phyloP scores from a whole-genome alignment of 1,284 basidiomycete species.

The Irpex sp. region DNA sequence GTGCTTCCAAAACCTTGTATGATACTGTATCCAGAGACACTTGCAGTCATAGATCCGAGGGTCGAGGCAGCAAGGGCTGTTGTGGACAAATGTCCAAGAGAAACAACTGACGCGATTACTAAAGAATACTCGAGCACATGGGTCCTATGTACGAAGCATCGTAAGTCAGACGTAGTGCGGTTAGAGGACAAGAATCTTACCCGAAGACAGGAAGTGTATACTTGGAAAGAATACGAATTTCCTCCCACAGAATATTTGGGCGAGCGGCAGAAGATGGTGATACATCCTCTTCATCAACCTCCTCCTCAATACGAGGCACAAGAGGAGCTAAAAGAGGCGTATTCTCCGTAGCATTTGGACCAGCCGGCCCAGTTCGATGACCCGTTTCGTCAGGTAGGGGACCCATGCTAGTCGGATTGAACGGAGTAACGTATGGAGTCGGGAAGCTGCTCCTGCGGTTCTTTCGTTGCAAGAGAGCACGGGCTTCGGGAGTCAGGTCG shows the following conservation, averaged over 20 bases:
- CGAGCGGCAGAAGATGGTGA: slow-evolving; percentile 21
- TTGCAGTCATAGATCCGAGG: slow-evolving; percentile 87
- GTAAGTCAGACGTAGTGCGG: not conserved
- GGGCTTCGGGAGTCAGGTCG: slow-evolving; percentile 11
- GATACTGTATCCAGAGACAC: slow-evolving; percentile 67
- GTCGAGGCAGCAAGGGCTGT: slow-evolving; percentile 82
- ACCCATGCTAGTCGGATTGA: slow-evolving; percentile 29
- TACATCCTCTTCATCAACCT: slow-evolving; percentile 30
- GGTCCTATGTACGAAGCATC: slow-evolving; percentile 41
- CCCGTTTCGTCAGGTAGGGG: slow-evolving; percentile 26
- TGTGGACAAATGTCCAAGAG: slow-evolving; percentile 83
- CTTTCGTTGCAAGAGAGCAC: slow-evolving; percentile 7
- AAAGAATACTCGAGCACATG: slow-evolving; percentile 76
- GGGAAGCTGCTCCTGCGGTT: slow-evolving; percentile 32
- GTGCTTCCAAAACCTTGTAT: slow-evolving; percentile 83
- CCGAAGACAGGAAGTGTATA: slow-evolving; percentile 70
- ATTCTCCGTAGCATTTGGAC: slow-evolving; percentile 34
- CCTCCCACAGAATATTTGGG: slow-evolving; percentile 48
- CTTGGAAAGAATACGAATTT: slow-evolving; percentile 53
- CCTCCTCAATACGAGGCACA: slow-evolving; percentile 43
- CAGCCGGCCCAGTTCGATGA: slow-evolving; percentile 24
- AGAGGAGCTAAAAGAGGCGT: slow-evolving; percentile 50
- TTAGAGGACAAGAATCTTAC: slow-evolving; percentile 34
- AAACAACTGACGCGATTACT: slow-evolving; percentile 71
- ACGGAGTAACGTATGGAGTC: slow-evolving; percentile 26